Percentiles rank a stretch among this genome's conserved stretches.
Evolutionary conservation across 1,284 basidiomycete genomes (phyloP).

Genomic region (Malassezia psittaci): DNA sequence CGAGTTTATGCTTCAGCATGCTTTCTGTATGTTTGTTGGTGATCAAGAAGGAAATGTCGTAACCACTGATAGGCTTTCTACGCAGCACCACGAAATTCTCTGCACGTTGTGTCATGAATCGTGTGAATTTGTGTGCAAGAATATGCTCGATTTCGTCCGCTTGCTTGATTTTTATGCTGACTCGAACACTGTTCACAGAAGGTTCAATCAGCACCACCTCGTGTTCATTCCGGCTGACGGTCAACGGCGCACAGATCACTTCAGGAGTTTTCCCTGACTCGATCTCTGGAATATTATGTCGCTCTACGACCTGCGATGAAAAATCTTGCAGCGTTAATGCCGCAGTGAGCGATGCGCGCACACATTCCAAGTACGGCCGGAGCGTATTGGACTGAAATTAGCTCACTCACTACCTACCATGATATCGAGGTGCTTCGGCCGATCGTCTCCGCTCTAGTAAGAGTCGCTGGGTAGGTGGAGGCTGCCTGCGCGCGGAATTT

Average conservation of each 20-base stretch:
- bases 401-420: slow-evolving; percentile 11
- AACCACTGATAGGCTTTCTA: slow-evolving; percentile 77
- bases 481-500: neutral
- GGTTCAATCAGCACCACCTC: slow-evolving; percentile 94
- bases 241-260: slow-evolving; percentile 80
- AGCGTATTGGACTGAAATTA: slow-evolving; percentile 56
- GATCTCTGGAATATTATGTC: slow-evolving; percentile 79
- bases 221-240: slow-evolving; percentile 89
- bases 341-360: slow-evolving; percentile 89
- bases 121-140: slow-evolving; percentile 93
- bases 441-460: neutral
- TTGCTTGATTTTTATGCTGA: slow-evolving; percentile 97
- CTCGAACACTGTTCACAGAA: slow-evolving; percentile 86
- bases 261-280: slow-evolving; percentile 49
- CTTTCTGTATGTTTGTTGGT: slow-evolving; percentile 93
- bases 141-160: slow-evolving; percentile 98
- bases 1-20: slow-evolving; percentile 98
- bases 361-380: slow-evolving; percentile 88
- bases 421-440: neutral
- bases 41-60: slow-evolving; percentile 97
- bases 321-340: slow-evolving; percentile 95
- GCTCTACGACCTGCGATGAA: slow-evolving; percentile 88
- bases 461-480: neutral
- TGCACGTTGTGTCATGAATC: slow-evolving; percentile 97
- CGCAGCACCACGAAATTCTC: slow-evolving; percentile 93